Evolutionary conservation across 805 yeast genomes (phyloP).

Genomic region (Candida endomychidarum): DNA sequence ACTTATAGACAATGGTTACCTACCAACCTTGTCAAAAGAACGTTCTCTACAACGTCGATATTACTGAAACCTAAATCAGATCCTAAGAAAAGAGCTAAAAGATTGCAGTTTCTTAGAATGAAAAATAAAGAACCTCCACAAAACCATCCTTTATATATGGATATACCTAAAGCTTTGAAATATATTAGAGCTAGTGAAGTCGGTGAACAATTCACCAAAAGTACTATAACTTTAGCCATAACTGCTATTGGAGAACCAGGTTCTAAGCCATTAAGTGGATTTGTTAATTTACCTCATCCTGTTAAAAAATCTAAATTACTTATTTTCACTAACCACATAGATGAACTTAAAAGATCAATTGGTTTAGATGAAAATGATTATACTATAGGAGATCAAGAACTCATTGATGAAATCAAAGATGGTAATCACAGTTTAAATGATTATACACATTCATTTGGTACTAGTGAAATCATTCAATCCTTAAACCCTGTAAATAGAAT

Average conservation of each 20-base stretch:
- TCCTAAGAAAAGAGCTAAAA: conserved; percentile 22
- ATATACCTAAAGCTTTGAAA: conserved; percentile 68
- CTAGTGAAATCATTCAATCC: conserved; percentile 72
- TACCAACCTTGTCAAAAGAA: neutral
- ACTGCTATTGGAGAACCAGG: conserved; percentile 74
- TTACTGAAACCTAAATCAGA: conserved; percentile 10
- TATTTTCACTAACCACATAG: conserved; percentile 62
- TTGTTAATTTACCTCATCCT: conserved; percentile 70
- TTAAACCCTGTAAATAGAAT: conserved; percentile 70
- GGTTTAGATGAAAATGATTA: conserved; percentile 53
- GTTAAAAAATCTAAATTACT: conserved; percentile 63
- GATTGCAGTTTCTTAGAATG: conserved; percentile 23
- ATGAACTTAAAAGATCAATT: conserved; percentile 43
- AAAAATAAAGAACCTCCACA: conserved; percentile 39
- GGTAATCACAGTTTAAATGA: conserved; percentile 47
- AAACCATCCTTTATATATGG: conserved; percentile 65
- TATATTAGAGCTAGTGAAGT: conserved; percentile 88
- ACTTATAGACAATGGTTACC: neutral
- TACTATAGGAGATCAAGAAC: conserved; percentile 69
- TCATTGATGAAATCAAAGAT: conserved; percentile 59
- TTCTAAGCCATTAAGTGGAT: conserved; percentile 70
- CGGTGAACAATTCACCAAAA: conserved; percentile 71
- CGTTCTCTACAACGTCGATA: neutral
- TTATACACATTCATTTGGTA: conserved; percentile 78
- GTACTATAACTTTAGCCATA: conserved; percentile 63